Evolutionary conservation across 345 rosid genomes (phyloP), one percentile per base, ranked within the genome.

Genomic region (Firmiana major): DNA sequence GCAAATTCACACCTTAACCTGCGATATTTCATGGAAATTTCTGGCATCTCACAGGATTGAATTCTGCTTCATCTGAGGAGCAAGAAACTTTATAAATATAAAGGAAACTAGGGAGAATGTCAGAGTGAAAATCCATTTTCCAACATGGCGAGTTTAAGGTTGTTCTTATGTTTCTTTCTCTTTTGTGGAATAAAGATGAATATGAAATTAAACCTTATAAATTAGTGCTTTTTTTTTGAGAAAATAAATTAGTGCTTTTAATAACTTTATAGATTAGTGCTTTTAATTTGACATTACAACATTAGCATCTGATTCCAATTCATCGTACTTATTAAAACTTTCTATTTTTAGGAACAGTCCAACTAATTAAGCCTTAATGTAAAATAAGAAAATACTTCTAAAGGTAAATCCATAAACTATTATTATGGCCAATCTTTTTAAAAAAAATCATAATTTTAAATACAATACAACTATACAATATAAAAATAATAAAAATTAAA

Each of bases 141-240:
- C 6, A 73, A 26, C 8, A 78, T n/a, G 66, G 48, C 72, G 26
- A 75, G 59, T 60, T 69, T 71, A 34, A 36, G 49, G 48, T 63
- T 63, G 9, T 22, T 36, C 6, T 13, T 71, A 26, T 57, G 69
- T 34, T 13, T 73, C 40, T 58, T 58, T 40, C 38, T 38, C 15
- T 40, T 73, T 19, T 13, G n/a, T 40, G 34, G 54, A 34, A 58
- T n/a, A 31, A 31, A 42, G 7, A 36, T 36, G 40, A 36, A 31
- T 31, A 31, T 31, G 34, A 36, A 0, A 36, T 36, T 5, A 3
- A 36, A 36, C 40, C 4, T 36, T 5, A n/a, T n/a, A n/a, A n/a
- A n/a, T n/a, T n/a, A n/a, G n/a, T n/a, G n/a, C n/a, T n/a, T n/a
- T n/a, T n/a, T n/a, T n/a, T n/a, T n/a, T n/a, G n/a, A n/a, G n/a